Conservation (phyloP, 2,329 filamentous ascomycete species). For the Penicillium rolfsii region DNA sequence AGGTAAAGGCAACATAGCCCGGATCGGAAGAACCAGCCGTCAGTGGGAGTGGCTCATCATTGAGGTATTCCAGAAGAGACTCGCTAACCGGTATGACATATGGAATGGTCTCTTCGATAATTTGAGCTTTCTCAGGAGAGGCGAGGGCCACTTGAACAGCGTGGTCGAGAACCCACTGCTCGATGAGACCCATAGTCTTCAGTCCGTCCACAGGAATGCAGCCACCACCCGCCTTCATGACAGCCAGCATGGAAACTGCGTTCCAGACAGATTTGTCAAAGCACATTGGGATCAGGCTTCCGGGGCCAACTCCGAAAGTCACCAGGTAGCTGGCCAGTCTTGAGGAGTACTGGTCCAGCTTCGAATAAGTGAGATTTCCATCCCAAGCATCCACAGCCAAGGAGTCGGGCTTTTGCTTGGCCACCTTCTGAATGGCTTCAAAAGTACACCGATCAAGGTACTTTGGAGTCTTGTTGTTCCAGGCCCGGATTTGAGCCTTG, state of each 20-base stretch:
- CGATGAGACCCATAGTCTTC: conserved; percentile 36
- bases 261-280: conserved; percentile 38
- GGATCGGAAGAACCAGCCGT: conserved; percentile 24
- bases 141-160: conserved; percentile 46
- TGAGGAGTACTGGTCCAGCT: conserved; percentile 39
- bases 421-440: conserved; percentile 33
- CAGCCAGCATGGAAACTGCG: conserved; percentile 33
- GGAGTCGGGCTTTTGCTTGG: conserved; percentile 26
- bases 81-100: conserved; percentile 42
- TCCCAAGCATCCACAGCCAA: conserved; percentile 40
- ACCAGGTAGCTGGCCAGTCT: conserved; percentile 36
- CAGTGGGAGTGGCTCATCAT: conserved; percentile 11
- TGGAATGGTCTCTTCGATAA: conserved; percentile 48
- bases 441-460: conserved; percentile 35
- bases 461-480: conserved; percentile 35
- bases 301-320: conserved; percentile 34
- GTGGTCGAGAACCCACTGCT: conserved; percentile 46
- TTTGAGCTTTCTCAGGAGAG: conserved; percentile 40
- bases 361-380: conserved; percentile 38
- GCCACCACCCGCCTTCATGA: conserved; percentile 37
- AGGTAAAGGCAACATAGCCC: conserved; percentile 42
- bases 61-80: conserved; percentile 42
- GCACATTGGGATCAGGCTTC: conserved; percentile 33
- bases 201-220: conserved; percentile 44
- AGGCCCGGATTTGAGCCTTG: conserved; percentile 32